Base-by-base conservation (phyloP, 1,284 basidiomycete species). In the Pseudozyma sp. region DNA sequence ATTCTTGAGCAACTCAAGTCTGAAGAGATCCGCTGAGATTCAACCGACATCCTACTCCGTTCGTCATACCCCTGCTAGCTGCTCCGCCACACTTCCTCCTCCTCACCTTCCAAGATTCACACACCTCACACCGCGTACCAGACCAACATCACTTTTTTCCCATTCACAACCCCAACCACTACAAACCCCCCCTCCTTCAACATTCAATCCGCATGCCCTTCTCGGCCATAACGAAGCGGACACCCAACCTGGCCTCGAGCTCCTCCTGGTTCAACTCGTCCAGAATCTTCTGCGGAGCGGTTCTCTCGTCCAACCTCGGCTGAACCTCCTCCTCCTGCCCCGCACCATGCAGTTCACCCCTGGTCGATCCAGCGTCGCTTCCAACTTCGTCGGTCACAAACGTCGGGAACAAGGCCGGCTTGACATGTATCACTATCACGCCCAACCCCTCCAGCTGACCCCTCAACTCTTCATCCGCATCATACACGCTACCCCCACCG, bases 131-230 rank as follows among this genome's bases (percentile, higher is more conserved):
- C 24, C 24, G 24, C 24, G 24, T 24, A 24, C 4, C 24, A 24
- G 4, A 24, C 1, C 24, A 24, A 4, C 24, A 24, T 24, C 24
- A 24, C 24, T 24, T 24, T 24, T 24, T 24, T 24, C 24, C 24
- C 24, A 24, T 24, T 24, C 24, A 24, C 24, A 24, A 24, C 4
- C 24, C 24, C 24, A 24, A 24, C 24, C 24, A 24, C 24, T 24
- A 24, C 24, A 24, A 24, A 30, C 4, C 5, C 9, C 7, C 17
- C 13, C 43, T 17, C n/a, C n/a, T 19, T 50, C 42, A 75, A 33
- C 63, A 70, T 39, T 77, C 78, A 31, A 81, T 79, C 31, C 77
- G 58, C 77, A 80, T 78, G 13, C 80, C 80, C 68, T 80, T 78
- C 46, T 79, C 61, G 11, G 78, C 77, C 66, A 80, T 75, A 13